A percentile compares a stretch with the other conserved stretches of the same genome.
These are phyloP conservation scores for Xanthoconium separans DNA, from an alignment of 1,284 basidiomycete genomes.

Conservation along the genomic window DNA sequence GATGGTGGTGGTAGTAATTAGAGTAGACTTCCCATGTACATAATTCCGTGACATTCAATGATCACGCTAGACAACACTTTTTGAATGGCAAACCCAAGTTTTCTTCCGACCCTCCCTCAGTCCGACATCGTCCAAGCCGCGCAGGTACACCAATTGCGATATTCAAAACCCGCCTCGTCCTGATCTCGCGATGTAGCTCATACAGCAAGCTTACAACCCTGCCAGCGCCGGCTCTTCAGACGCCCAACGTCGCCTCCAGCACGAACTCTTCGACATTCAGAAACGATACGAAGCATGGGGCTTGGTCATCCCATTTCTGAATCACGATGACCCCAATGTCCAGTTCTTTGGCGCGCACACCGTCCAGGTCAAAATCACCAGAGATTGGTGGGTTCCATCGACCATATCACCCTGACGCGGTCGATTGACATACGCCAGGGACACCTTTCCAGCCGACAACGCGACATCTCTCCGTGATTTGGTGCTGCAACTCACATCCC, in stretches of 20 bases:
- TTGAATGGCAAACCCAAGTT: constrained; percentile 15
- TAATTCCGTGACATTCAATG: too few relatives aligned
- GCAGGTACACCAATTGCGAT: constrained; percentile 24
- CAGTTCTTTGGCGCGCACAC: constrained; percentile 93
- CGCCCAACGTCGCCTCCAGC: constrained; percentile 62
- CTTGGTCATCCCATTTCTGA: constrained; percentile 69
- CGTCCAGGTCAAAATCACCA: constrained; percentile 84
- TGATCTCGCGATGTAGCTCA: constrained; percentile 39
- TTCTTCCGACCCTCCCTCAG: constrained; percentile 30
- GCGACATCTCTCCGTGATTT: constrained; percentile 54
- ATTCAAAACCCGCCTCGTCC: background rate
- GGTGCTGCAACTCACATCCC: constrained; percentile 61
- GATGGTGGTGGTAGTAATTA: too few relatives aligned
- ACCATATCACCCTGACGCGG: too few relatives aligned
- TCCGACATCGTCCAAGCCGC: constrained; percentile 33
- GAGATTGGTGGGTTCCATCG: constrained; percentile 70
- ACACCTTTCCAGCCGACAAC: constrained; percentile 57
- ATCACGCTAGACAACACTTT: background rate
- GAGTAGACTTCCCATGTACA: too few relatives aligned
- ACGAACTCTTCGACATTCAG: constrained; percentile 73
- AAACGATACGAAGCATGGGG: constrained; percentile 76
- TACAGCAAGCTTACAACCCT: constrained; percentile 62
- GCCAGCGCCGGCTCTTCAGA: constrained; percentile 50
- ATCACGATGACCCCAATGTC: constrained; percentile 72
- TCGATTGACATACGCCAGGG: constrained; percentile 42